phyloP scores from a whole-genome alignment of 2,329 filamentous ascomycete species.

The Hyphodiscus sp. region DNA sequence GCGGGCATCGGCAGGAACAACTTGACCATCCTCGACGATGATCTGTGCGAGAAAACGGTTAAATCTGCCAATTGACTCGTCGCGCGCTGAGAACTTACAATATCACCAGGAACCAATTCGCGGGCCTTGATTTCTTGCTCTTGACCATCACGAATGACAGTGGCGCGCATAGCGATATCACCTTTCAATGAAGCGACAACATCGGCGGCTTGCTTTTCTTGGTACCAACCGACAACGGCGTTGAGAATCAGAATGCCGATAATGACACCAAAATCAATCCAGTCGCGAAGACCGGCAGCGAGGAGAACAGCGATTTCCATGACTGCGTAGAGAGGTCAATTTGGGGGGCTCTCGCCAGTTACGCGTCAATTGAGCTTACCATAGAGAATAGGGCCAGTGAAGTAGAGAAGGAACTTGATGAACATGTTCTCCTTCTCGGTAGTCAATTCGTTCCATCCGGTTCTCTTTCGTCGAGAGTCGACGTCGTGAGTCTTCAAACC shows the following conservation, averaged over 20 bases:
- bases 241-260: conserved; percentile 70
- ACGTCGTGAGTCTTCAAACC: conserved; percentile 56
- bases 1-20: conserved; percentile 62
- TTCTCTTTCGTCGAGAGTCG: conserved; percentile 57
- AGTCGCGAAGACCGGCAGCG: conserved; percentile 67
- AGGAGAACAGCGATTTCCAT: conserved; percentile 73
- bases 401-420: conserved; percentile 68
- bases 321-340: conserved; percentile 38
- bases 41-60: conserved; percentile 37
- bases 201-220: conserved; percentile 74
- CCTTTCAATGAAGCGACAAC: conserved; percentile 69
- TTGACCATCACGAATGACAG: conserved; percentile 59
- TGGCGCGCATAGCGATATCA: conserved; percentile 70
- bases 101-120: conserved; percentile 71
- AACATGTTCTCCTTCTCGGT: conserved; percentile 72
- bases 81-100: conserved; percentile 43
- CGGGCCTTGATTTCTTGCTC: conserved; percentile 65
- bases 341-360: background rate
- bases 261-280: conserved; percentile 74
- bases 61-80: background rate
- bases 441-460: conserved; percentile 65
- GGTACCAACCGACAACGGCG: conserved; percentile 72
- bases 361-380: conserved; percentile 43
- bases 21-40: conserved; percentile 65
- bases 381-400: conserved; percentile 70